These are phyloP conservation scores for Ganoderma lingzhi DNA, from an alignment of 1,284 basidiomycete species.

Conservation along the genomic window DNA sequence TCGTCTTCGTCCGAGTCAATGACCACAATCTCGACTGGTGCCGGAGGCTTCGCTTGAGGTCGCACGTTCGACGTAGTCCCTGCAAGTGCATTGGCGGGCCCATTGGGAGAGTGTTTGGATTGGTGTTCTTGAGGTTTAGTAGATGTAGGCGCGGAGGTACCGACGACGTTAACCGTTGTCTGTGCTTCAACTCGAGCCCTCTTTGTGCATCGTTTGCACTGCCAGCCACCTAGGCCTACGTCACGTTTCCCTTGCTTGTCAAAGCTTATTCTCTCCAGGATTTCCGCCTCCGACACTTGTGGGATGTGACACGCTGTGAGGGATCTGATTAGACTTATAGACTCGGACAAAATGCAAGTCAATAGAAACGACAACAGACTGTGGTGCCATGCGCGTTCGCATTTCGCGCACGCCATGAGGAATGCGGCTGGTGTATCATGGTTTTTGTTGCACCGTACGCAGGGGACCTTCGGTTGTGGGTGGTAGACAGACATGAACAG, in stretches of 20 bases:
- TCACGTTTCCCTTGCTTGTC: slow-evolving; percentile 24
- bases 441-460: slow-evolving; percentile 28
- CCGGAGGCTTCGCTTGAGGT: neutral
- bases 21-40: too few relatives aligned
- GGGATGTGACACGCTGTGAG: slow-evolving; percentile 35
- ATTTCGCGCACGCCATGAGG: slow-evolving; percentile 33
- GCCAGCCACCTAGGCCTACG: slow-evolving; percentile 24
- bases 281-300: slow-evolving; percentile 27
- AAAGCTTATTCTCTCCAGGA: slow-evolving; percentile 23
- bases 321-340: neutral
- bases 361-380: slow-evolving; percentile 20
- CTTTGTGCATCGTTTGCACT: slow-evolving; percentile 28
- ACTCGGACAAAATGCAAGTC: neutral
- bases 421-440: slow-evolving; percentile 29
- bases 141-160: too few relatives aligned
- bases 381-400: slow-evolving; percentile 36
- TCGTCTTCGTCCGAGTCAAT: slow-evolving; percentile 11
- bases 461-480: slow-evolving; percentile 7
- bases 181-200: slow-evolving; percentile 12
- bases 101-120: neutral
- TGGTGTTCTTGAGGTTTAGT: neutral
- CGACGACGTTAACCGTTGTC: neutral
- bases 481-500: slow-evolving; percentile 1
- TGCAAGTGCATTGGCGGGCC: neutral
- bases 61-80: neutral